Evolutionary conservation across 768 basidiomycete species (phyloP).

Genomic region (Suillus placidus): DNA sequence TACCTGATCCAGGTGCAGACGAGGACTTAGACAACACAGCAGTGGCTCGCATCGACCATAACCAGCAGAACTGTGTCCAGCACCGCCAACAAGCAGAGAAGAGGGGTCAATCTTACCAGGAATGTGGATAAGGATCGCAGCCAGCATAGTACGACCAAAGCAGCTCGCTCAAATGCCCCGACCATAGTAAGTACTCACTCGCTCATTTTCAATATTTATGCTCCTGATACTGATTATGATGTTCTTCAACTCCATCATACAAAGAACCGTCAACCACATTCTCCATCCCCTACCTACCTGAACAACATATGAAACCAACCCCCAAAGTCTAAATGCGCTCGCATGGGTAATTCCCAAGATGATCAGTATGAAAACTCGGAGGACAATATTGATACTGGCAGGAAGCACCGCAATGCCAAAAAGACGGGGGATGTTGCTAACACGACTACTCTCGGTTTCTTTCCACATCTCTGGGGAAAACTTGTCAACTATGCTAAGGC

Average conservation of each 20-base stretch:
- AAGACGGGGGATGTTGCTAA: not conserved
- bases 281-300: not conserved
- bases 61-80: too few species aligned
- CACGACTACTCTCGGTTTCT: not conserved
- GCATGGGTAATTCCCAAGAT: not conserved
- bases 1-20: too few species aligned
- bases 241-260: not conserved
- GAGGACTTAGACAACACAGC: too few species aligned
- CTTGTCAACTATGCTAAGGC: too few species aligned
- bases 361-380: not conserved
- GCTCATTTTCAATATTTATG: not conserved
- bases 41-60: too few species aligned
- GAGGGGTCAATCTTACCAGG: too few species aligned
- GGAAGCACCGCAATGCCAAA: not conserved
- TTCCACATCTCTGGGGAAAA: too few species aligned
- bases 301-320: not conserved
- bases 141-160: too few species aligned
- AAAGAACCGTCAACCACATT: not conserved
- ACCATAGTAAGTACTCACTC: not conserved
- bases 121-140: too few species aligned
- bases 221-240: not conserved
- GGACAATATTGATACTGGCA: not conserved
- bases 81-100: too few species aligned
- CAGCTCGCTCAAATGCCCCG: too few species aligned
- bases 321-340: not conserved